phyloP scores from a whole-genome alignment of 495 filamentous ascomycete species.

The Annulohypoxylon moriforme region DNA sequence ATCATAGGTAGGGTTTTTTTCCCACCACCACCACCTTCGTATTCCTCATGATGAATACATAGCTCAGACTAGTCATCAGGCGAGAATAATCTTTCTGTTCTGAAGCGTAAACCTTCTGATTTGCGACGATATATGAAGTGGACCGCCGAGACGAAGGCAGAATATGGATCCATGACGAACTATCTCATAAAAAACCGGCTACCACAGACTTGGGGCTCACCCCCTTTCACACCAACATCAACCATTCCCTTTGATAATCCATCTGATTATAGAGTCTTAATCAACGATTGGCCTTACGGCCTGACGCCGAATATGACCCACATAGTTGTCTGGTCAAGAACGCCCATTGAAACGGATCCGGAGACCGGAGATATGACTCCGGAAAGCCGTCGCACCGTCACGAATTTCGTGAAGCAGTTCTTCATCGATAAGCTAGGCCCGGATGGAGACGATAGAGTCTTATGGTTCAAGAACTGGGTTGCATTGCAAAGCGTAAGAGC shows the following conservation, averaged over 20 bases:
- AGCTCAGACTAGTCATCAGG: conserved; percentile 26
- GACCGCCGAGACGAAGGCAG: conserved; percentile 72
- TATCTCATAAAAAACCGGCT: conserved; percentile 80
- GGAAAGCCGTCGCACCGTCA: conserved; percentile 69
- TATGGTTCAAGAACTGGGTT: conserved; percentile 97
- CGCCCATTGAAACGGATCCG: conserved; percentile 64
- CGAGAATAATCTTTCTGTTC: conserved; percentile 75
- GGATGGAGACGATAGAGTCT: conserved; percentile 66
- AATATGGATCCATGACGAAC: conserved; percentile 81
- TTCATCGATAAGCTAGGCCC: conserved; percentile 71
- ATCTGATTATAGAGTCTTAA: conserved; percentile 78
- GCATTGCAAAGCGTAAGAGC: conserved; percentile 86
- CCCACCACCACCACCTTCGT: neutral
- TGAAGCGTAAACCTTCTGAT: conserved; percentile 86
- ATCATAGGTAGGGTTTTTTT: conserved; percentile 72
- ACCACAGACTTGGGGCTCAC: conserved; percentile 68
- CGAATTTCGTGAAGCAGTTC: conserved; percentile 71
- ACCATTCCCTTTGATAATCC: conserved; percentile 73
- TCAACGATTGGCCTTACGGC: conserved; percentile 95
- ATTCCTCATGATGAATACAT: conserved; percentile 15
- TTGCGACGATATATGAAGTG: conserved; percentile 85
- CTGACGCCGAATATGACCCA: conserved; percentile 76
- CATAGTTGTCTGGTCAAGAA: conserved; percentile 74
- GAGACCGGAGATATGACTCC: conserved; percentile 78
- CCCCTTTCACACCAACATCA: conserved; percentile 63